Conservation (phyloP, 176 grass and related monocot species). For the Typha latifolia region DNA sequence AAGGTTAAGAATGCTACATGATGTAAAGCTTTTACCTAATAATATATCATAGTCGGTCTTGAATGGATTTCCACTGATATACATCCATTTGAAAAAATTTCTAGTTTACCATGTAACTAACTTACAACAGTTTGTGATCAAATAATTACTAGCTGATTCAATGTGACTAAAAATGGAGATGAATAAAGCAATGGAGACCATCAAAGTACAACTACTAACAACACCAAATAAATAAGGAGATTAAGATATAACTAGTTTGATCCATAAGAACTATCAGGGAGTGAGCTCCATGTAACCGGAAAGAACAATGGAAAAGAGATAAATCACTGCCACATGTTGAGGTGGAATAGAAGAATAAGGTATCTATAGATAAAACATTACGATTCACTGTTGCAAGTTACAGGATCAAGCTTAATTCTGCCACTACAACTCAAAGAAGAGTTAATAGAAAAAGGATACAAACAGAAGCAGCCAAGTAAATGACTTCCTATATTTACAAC, state of each 20-base stretch:
- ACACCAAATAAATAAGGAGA: neutral
- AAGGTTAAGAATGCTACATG: neutral
- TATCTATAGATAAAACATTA: neutral
- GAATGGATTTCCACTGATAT: neutral
- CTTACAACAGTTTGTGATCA: too few relatives aligned
- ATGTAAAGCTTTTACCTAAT: too few relatives aligned
- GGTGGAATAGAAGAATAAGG: neutral
- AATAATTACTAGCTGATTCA: too few relatives aligned
- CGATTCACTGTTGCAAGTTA: slow-evolving; percentile 12
- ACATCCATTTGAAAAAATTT: neutral
- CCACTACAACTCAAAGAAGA: too few relatives aligned
- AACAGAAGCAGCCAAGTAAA: neutral
- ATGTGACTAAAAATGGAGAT: neutral
- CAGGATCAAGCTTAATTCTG: neutral
- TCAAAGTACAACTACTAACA: neutral
- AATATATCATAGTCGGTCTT: neutral
- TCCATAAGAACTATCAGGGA: neutral
- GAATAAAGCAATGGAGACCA: neutral
- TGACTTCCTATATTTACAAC: neutral
- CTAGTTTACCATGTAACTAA: too few relatives aligned
- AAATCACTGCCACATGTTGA: neutral
- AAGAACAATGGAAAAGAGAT: slow-evolving; percentile 8
- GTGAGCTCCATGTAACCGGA: neutral
- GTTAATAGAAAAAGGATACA: neutral
- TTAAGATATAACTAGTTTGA: neutral